Base-by-base conservation (phyloP, 2,329 filamentous ascomycete genomes). In the Paecilomyces sp. region DNA sequence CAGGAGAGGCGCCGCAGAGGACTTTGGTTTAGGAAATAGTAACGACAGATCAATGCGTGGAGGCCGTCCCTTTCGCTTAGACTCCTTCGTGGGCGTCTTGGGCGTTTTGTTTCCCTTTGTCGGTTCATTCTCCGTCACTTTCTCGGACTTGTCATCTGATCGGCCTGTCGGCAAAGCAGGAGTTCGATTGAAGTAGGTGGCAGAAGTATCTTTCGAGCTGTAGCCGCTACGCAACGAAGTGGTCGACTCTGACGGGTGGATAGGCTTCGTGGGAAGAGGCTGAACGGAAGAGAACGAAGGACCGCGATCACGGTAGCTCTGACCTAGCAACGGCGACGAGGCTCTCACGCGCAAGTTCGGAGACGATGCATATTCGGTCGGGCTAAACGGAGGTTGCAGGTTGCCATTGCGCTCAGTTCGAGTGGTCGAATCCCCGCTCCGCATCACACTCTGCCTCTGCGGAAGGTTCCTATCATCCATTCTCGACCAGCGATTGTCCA, bases 21-120 rank as follows among this genome's bases (percentile, higher is more conserved):
- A 66, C 50, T 70, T 70, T 2, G 75, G 75, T 61, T 73, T 77
- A 6, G 76, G 76, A 60, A 77, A 78, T 15, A 78, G 65, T 15
- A 74, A 67, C 33, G 76, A 78, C 22, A 78, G 67, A 56, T 78
- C 76, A 62, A 78, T 74, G 59, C 72, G 68, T 11, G 71, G 69
- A 36, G 76, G 74, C 13, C 74, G 71, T 56, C 70, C 66, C 62
- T 75, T 77, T 36, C 70, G 66, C 60, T 74, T 75, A n/a, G 69
- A 70, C n/a, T 73, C 70, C 59, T 71, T 74, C 25, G 66, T 63
- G 8, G 41, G 41, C 18, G 41, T 47, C 8, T 55, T 34, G 50
- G 41, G 13, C 15, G 57, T 51, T 56, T 62, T 55, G 51, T 11
- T 52, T n/a, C 41, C 34, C n/a, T 24, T 59, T 53, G 25, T 56